phyloP scores from a whole-genome alignment of 2,329 filamentous ascomycete genomes.

The Ophiostoma quercus region DNA sequence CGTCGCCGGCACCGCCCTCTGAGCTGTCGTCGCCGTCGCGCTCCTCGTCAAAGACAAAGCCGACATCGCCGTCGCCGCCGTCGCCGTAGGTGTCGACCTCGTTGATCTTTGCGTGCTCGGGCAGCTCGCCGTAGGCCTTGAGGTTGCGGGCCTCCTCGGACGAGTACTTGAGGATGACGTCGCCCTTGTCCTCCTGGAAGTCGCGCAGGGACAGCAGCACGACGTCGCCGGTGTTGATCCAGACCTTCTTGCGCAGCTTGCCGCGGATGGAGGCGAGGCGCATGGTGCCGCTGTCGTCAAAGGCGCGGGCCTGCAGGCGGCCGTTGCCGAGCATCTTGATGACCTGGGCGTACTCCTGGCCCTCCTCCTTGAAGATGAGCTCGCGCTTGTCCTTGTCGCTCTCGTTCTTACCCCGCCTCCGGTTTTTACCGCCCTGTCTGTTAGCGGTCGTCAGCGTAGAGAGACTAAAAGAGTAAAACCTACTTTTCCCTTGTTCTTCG shows the following conservation, averaged over 20 bases:
- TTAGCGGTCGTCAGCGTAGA: background rate
- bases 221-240: slow-evolving; percentile 89
- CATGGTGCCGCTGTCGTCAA: slow-evolving; percentile 86
- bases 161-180: slow-evolving; percentile 86
- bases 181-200: slow-evolving; percentile 85
- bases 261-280: slow-evolving; percentile 66
- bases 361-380: slow-evolving; percentile 97
- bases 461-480: background rate
- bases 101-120: slow-evolving; percentile 99
- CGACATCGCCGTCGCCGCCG: slow-evolving; percentile 89
- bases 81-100: slow-evolving; percentile 93
- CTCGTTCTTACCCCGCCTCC: slow-evolving; percentile 97
- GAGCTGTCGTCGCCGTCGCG: slow-evolving; percentile 16
- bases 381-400: slow-evolving; percentile 99
- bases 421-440: slow-evolving; percentile 78
- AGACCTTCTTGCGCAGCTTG: slow-evolving; percentile 99
- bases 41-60: slow-evolving; percentile 92
- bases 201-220: slow-evolving; percentile 75
- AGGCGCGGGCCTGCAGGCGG: slow-evolving; percentile 77
- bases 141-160: slow-evolving; percentile 92
- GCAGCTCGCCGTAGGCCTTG: slow-evolving; percentile 92
- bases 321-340: slow-evolving; percentile 58
- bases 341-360: slow-evolving; percentile 73
- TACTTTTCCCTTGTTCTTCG: slow-evolving; percentile 99
- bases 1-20: slow-evolving; percentile 16